phyloP scores from a whole-genome alignment of 331 rosid genomes.

The Malus hybrid region DNA sequence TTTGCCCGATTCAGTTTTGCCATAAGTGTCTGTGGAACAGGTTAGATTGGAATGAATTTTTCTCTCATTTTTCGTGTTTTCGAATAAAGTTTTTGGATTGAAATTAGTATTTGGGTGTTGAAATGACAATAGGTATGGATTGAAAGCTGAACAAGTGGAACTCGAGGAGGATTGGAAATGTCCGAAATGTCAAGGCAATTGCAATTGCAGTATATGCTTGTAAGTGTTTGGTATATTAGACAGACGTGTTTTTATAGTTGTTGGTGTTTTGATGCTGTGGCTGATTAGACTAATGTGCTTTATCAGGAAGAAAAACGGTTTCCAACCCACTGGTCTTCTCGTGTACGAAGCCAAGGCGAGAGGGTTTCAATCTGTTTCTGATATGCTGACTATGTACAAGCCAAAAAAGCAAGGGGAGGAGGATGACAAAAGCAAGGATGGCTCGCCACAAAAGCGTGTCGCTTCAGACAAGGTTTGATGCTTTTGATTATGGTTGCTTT shows the following conservation, averaged over 20 bases:
- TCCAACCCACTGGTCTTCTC: slow-evolving; percentile 60
- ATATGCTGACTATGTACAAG: slow-evolving; percentile 32
- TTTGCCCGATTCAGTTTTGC: slow-evolving; percentile 47
- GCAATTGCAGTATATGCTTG: slow-evolving; percentile 90
- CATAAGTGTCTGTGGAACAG: slow-evolving; percentile 74
- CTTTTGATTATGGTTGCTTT: not conserved
- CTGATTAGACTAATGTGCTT: not conserved
- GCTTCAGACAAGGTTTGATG: slow-evolving; percentile 26
- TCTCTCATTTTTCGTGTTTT: not conserved
- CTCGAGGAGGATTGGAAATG: slow-evolving; percentile 49
- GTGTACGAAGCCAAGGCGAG: slow-evolving; percentile 45
- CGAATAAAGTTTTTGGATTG: not conserved
- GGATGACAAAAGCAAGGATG: not conserved
- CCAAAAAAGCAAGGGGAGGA: slow-evolving; percentile 19
- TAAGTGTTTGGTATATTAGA: slow-evolving; percentile 15
- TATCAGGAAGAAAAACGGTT: slow-evolving; percentile 66
- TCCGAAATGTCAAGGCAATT: slow-evolving; percentile 72
- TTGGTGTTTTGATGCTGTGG: not conserved
- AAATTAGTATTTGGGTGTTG: not conserved
- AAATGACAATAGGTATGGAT: slow-evolving; percentile 55
- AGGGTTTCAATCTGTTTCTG: slow-evolving; percentile 67
- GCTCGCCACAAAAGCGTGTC: not conserved
- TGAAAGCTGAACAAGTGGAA: slow-evolving; percentile 46
- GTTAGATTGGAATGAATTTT: slow-evolving; percentile 18
- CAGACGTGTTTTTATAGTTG: not conserved